phyloP scores from a whole-genome alignment of 23 red algal genomes.

The Chondrus crispus region DNA sequence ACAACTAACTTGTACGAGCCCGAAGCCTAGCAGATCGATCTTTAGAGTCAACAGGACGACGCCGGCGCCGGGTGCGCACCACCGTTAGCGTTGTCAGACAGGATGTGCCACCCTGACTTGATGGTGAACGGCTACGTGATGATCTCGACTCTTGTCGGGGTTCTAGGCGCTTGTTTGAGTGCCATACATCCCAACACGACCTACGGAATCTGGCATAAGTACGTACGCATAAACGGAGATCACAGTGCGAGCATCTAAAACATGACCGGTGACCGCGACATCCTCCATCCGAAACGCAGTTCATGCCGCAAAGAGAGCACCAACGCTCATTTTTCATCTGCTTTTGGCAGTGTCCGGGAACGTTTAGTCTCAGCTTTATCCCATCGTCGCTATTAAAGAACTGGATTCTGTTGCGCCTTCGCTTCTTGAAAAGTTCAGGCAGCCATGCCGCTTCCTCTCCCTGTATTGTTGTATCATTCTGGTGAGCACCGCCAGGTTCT shows the following conservation, averaged over 20 bases:
- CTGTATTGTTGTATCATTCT: not conserved
- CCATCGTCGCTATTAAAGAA: conserved; percentile 12
- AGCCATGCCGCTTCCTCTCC: not conserved
- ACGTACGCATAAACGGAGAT: not conserved
- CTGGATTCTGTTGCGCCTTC: not conserved
- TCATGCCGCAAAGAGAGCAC: not conserved
- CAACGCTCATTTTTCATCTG: not conserved
- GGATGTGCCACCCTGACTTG: not conserved
- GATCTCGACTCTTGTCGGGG: not conserved
- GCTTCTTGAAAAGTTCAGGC: not conserved
- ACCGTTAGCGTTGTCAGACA: not conserved
- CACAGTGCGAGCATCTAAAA: not conserved
- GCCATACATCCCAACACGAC: not conserved
- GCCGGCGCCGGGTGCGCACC: not conserved
- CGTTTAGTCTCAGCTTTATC: not conserved
- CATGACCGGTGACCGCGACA: not conserved
- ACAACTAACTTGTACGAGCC: not conserved
- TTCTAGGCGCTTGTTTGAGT: not conserved
- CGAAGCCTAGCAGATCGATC: not conserved
- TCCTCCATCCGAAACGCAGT: not conserved
- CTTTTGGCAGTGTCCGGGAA: not conserved
- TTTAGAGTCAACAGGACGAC: not conserved
- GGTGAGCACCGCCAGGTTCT: not conserved
- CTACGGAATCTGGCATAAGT: not conserved
- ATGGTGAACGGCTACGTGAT: not conserved